These are phyloP conservation scores for Talaromyces sp. DNA, from an alignment of 2,329 filamentous ascomycete species.

Conservation along the genomic window DNA sequence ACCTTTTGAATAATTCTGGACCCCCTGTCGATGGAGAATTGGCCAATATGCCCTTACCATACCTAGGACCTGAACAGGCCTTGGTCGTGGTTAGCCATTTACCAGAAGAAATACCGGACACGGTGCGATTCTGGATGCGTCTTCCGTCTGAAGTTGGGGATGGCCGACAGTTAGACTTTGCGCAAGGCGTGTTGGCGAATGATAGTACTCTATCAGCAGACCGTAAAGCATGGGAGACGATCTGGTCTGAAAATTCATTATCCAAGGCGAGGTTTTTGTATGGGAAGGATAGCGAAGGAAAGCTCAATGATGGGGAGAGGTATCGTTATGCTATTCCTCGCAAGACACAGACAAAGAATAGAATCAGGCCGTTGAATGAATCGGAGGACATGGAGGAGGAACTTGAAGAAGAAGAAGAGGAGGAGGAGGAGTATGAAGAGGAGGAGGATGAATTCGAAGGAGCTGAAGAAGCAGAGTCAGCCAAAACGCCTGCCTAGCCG, in stretches of 20 bases:
- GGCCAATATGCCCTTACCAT: neutral
- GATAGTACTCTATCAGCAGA: conserved; percentile 22
- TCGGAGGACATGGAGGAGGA: neutral
- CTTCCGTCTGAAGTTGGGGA: conserved; percentile 53
- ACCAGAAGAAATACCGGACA: conserved; percentile 82
- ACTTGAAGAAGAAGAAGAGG: neutral
- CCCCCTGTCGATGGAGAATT: neutral
- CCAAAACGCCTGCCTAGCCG: neutral
- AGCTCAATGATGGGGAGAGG: conserved; percentile 12
- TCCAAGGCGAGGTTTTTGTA: neutral
- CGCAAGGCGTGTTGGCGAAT: conserved; percentile 27
- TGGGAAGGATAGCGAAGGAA: neutral
- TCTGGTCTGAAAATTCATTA: conserved; percentile 25
- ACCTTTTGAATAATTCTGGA: conserved; percentile 65
- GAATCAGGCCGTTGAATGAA: neutral
- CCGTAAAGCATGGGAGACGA: conserved; percentile 26
- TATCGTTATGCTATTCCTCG: conserved; percentile 13
- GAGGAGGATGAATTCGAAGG: neutral
- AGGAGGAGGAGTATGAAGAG: neutral
- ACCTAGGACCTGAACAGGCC: conserved; percentile 58
- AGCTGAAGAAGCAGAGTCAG: neutral
- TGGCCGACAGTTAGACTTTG: conserved; percentile 30
- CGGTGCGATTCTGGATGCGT: conserved; percentile 79
- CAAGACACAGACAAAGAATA: neutral
- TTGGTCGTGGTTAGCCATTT: conserved; percentile 91